phyloP scores from a whole-genome alignment of 2,329 filamentous ascomycete species.

The Pseudogymnoascus sp. region DNA sequence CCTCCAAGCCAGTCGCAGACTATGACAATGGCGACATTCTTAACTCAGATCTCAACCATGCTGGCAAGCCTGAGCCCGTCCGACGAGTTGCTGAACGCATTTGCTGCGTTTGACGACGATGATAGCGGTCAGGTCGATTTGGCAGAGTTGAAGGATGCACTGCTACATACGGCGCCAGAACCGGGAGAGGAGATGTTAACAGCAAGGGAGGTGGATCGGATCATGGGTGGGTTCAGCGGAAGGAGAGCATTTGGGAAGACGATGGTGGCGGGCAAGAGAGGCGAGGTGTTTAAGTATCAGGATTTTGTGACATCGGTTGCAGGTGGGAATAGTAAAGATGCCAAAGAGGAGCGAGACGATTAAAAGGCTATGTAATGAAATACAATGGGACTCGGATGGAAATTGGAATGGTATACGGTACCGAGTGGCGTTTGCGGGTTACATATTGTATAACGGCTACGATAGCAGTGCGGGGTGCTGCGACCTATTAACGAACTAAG shows the following conservation, averaged over 20 bases:
- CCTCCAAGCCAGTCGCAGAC: slow-evolving; percentile 61
- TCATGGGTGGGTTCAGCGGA: slow-evolving; percentile 80
- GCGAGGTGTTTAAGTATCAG: slow-evolving; percentile 87
- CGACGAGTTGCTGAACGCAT: slow-evolving; percentile 76
- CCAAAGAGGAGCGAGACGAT: slow-evolving; percentile 16
- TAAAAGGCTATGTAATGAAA: background rate
- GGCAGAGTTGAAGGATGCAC: slow-evolving; percentile 68
- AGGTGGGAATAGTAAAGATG: slow-evolving; percentile 21
- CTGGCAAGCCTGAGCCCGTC: slow-evolving; percentile 67
- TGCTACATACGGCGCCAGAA: slow-evolving; percentile 75
- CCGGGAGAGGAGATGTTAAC: slow-evolving; percentile 57
- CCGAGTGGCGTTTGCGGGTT: slow-evolving; percentile 4
- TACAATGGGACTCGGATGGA: background rate
- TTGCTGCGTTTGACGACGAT: slow-evolving; percentile 91
- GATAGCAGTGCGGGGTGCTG: background rate
- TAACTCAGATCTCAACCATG: slow-evolving; percentile 70
- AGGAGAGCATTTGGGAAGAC: slow-evolving; percentile 70
- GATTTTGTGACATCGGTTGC: slow-evolving; percentile 61
- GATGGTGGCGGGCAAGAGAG: slow-evolving; percentile 44
- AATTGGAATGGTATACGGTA: slow-evolving; percentile 2
- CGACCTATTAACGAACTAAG: slow-evolving; percentile 1
- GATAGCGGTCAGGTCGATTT: slow-evolving; percentile 90
- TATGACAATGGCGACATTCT: slow-evolving; percentile 75
- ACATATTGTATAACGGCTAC: background rate
- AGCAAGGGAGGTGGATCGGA: slow-evolving; percentile 70